Evolutionary conservation across 2,329 filamentous ascomycete genomes (phyloP), one percentile per base, ranked within the genome.

Genomic region (Periconia sp.): DNA sequence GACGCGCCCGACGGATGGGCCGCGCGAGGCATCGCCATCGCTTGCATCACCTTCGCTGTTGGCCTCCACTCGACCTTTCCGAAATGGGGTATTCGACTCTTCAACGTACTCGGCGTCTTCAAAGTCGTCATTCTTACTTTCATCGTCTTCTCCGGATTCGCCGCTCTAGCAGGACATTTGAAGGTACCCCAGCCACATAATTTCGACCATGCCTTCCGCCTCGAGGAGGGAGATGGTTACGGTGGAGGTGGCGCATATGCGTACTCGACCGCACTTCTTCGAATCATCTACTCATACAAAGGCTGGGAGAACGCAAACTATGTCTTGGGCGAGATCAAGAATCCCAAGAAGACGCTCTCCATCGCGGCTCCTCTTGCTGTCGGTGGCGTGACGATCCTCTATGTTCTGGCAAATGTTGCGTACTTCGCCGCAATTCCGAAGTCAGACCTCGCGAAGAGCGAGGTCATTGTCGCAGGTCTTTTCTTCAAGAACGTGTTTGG

Each of bases 281-380:
- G 78, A 19, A 79, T 84, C 40, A 72, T 84, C 12, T 83, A 84
- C 68, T 81, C 77, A 11, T 85, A 83, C 69, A 81, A 80, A 52
- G 82, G 82, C 3, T 86, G 81, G 82, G 80, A 83, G 56, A 84
- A 83, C 43, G 81, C 81, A 21, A 84, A 83, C 63, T 84, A 85
- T 46, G 82, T 84, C 2, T 66, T 85, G 3, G 72, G 76, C 46
- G 82, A 86, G 55, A 68, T 85, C 23, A 79, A 76, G 50, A 74
- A 79, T 30, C 81, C 81, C 0, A 73, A 71, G 21, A 76, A 74
- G 54, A 84, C 81, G 0, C 72, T 84, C 4, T 59, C 74, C 1
- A 69, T 83, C 36, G 82, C 81, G 1, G 81, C 80, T 0, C 82
- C 82, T 0, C 59, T 85, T 0, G 83, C 82, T 2, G 73, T 85